Evolutionary conservation across 129 eudicot species (phyloP).

Genomic region (Flaveria ramosissima): DNA sequence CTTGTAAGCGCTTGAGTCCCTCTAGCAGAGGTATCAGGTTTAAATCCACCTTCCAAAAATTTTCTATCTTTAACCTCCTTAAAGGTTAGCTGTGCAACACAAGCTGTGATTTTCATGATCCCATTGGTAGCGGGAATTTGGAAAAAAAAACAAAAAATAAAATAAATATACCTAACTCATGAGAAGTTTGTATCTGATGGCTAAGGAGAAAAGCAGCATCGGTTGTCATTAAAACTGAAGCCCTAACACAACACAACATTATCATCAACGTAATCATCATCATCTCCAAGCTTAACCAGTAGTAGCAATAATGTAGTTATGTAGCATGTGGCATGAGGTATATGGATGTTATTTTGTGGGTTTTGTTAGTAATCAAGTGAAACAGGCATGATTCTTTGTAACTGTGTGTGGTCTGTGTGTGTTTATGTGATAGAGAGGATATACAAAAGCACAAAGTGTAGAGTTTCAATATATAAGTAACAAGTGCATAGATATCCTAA

Average conservation of each 20-base stretch:
- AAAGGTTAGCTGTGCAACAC: background rate
- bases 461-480: conserved; percentile 41
- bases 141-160: too few relatives aligned
- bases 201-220: conserved; percentile 39
- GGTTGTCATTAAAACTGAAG: conserved; percentile 35
- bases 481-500: background rate
- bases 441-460: conserved; percentile 47
- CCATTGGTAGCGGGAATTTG: background rate
- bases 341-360: conserved; percentile 32
- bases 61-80: background rate
- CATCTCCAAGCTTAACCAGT: conserved; percentile 26
- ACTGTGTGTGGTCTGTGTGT: conserved; percentile 16
- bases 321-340: conserved; percentile 24
- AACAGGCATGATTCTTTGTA: conserved; percentile 5
- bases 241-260: conserved; percentile 30
- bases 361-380: conserved; percentile 16
- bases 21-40: background rate
- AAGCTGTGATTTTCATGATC: background rate
- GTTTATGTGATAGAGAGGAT: conserved; percentile 23
- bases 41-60: background rate
- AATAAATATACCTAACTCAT: conserved; percentile 36
- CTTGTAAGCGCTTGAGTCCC: conserved; percentile 13
- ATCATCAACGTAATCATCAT: conserved; percentile 24
- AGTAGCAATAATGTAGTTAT: background rate
- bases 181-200: conserved; percentile 24